Evolutionary conservation across 2,329 filamentous ascomycete species (phyloP).

Genomic region (Aspergillus luchuensis): DNA sequence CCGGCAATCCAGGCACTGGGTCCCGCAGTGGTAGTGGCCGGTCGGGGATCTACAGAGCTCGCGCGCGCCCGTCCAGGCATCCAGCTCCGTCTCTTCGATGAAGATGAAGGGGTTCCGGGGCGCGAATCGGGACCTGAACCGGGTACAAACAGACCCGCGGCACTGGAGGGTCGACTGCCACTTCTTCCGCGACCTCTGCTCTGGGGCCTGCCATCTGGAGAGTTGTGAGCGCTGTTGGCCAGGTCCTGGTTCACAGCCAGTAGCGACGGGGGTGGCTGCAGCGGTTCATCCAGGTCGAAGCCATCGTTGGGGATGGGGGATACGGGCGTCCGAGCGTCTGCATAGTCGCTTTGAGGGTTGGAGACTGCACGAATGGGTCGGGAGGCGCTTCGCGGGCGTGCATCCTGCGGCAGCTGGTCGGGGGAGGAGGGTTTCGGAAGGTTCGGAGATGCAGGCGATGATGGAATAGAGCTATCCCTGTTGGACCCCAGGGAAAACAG

Average conservation of each 20-base stretch:
- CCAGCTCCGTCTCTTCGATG: constrained; percentile 49
- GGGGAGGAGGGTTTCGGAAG: constrained; percentile 24
- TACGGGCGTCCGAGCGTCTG: constrained; percentile 29
- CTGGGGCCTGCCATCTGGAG: constrained; percentile 37
- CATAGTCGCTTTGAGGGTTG: constrained; percentile 32
- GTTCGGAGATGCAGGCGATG: constrained; percentile 30
- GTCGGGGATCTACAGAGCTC: constrained; percentile 35
- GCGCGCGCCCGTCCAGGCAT: constrained; percentile 43
- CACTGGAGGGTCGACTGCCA: constrained; percentile 36
- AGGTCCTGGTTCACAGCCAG: constrained; percentile 41
- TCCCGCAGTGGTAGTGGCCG: constrained; percentile 33
- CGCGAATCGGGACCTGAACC: constrained; percentile 37
- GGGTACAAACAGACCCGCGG: constrained; percentile 37
- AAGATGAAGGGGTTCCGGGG: constrained; percentile 37
- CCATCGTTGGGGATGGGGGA: constrained; percentile 29
- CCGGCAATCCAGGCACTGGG: constrained; percentile 61
- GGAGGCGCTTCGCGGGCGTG: constrained; percentile 33
- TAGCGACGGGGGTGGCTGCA: constrained; percentile 46
- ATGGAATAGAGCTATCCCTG: constrained; percentile 36
- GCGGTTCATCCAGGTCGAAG: constrained; percentile 33
- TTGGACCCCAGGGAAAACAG: constrained; percentile 46
- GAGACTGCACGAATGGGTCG: constrained; percentile 39
- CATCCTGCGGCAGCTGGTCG: constrained; percentile 28
- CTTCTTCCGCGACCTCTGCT: constrained; percentile 42
- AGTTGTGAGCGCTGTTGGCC: constrained; percentile 35